Evolutionary conservation across 2,329 filamentous ascomycete species (phyloP), one percentile per base, ranked within the genome.

Genomic region (Acarospora socialis): DNA sequence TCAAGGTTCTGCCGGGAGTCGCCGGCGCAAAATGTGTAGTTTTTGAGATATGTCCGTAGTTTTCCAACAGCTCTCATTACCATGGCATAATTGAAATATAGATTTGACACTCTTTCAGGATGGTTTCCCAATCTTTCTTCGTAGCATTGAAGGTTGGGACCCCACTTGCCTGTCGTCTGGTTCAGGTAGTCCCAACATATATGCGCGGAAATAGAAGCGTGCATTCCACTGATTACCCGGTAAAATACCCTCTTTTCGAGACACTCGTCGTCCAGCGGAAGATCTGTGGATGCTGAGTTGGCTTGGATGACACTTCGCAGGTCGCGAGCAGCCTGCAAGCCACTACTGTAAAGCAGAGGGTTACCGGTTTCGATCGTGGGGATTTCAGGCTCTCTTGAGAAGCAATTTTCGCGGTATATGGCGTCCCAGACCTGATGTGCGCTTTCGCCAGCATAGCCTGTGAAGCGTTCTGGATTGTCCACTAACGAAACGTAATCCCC

Each of bases 31-130:
- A 93, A 98, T 0, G 81, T 90, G 60, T 95, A 95, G 40, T 71
- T 65, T 41, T 77, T 65, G 7, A 95, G 67, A 45, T 86, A 77
- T 15, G 81, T 80, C 8, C 79, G 81, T 6, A 95, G 70, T 59
- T 98, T 98, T 32, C 82, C 80, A 23, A 95, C 71, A 8, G 90
- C 90, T 30, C 90, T 80, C 16, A 87, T 79, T 23, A 98, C 68
- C n/a, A 98, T 69, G 1, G 90, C 90, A 51, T 93, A 98, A 69
- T 98, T 95, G 65, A 98, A 98, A 63, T 98, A 98, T 30, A 98
- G 68, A 56, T 98, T 98, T 44, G 86, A 90, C 49, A 98, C 81
- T 38, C 87, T 80, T 45, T 98, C 90, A 0, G 87, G 83, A 52
- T 81, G 73, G 14, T 68, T 65, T 55, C 93, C 81, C 10, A 98